Conservation (phyloP, 1,139 yeast genomes). For the Yamadazyma friedrichii region DNA sequence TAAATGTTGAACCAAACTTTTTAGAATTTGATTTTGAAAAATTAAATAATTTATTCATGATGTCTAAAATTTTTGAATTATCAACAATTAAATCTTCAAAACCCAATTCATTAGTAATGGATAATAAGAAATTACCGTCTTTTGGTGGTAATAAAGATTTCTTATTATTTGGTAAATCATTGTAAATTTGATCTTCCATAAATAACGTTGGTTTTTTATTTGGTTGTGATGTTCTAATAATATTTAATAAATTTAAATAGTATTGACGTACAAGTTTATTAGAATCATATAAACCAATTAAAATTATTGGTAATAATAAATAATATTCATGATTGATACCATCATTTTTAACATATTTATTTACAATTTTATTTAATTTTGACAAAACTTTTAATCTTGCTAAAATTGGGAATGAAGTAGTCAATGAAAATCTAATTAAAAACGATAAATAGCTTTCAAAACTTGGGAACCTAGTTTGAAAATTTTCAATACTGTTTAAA, state of each 20-base stretch:
- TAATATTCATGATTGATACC: slow-evolving; percentile 23
- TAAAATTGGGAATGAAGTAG: slow-evolving; percentile 56
- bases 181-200: slow-evolving; percentile 43
- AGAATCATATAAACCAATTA: slow-evolving; percentile 35
- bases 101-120: slow-evolving; percentile 30
- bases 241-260: slow-evolving; percentile 22
- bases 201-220: slow-evolving; percentile 24
- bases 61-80: slow-evolving; percentile 22
- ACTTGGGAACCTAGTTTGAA: slow-evolving; percentile 20
- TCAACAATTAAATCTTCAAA: slow-evolving; percentile 33
- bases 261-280: slow-evolving; percentile 28
- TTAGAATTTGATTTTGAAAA: slow-evolving; percentile 29
- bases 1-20: slow-evolving; percentile 36
- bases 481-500: slow-evolving; percentile 14
- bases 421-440: slow-evolving; percentile 53
- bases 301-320: slow-evolving; percentile 35
- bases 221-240: slow-evolving; percentile 16
- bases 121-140: slow-evolving; percentile 54
- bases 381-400: slow-evolving; percentile 51
- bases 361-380: slow-evolving; percentile 33
- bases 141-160: slow-evolving; percentile 62
- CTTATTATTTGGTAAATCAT: slow-evolving; percentile 37
- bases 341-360: slow-evolving; percentile 22
- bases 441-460: slow-evolving; percentile 51
- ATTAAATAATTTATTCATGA: slow-evolving; percentile 31